Conservation (phyloP, 305 asterid species). For the Vinca major region DNA sequence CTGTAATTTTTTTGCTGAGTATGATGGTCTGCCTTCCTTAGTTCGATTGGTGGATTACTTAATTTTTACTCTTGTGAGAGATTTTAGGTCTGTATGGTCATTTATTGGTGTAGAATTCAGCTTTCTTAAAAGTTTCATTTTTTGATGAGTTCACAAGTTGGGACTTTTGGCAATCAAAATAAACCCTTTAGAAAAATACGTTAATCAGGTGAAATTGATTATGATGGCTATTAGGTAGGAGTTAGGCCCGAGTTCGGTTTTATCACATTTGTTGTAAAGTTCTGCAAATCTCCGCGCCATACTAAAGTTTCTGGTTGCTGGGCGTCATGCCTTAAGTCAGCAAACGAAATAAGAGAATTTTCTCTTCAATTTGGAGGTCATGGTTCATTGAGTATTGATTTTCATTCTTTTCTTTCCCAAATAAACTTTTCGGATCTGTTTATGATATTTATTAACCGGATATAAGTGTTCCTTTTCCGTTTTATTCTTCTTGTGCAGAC, state of each 20-base stretch:
- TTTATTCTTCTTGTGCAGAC: slow-evolving; percentile 30
- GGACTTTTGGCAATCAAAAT: neutral
- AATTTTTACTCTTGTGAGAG: no score
- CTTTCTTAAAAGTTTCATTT: neutral
- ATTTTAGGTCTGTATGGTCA: no score
- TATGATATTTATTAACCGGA: neutral
- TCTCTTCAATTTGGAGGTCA: neutral
- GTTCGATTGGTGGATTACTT: no score
- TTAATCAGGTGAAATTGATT: neutral
- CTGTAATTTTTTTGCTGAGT: neutral
- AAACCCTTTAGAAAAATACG: neutral
- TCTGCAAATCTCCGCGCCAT: neutral
- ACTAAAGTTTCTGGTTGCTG: neutral
- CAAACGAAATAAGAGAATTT: neutral
- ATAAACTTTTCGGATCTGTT: neutral
- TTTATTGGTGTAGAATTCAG: no score
- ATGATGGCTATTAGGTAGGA: neutral
- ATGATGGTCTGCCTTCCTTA: neutral
- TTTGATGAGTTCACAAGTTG: neutral
- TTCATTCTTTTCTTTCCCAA: neutral
- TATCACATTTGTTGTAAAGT: neutral
- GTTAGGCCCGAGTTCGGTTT: no score
- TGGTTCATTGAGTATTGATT: neutral
- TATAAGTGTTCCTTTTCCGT: neutral
- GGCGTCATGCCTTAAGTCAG: neutral